These are phyloP conservation scores for Aspergillus japonicus DNA, from an alignment of 2,329 filamentous ascomycete genomes.

Conservation along the genomic window DNA sequence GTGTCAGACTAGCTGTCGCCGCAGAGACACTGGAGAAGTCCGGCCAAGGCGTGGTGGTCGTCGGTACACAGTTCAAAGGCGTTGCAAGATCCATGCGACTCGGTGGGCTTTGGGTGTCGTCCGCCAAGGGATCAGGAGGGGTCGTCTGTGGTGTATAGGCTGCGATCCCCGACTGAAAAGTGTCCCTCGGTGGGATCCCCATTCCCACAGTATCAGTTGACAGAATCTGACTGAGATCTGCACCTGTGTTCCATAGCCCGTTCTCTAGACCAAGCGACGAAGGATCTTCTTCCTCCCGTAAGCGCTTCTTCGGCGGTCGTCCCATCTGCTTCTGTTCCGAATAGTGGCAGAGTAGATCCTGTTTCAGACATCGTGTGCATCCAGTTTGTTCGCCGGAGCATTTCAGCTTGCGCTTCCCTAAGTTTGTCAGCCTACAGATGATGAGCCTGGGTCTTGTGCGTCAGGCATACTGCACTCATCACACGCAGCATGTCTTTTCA, in stretches of 20 bases:
- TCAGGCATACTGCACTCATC: constrained; percentile 48
- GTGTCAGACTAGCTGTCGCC: constrained; percentile 1
- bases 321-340: constrained; percentile 51
- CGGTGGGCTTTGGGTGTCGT: constrained; percentile 27
- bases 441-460: constrained; percentile 3
- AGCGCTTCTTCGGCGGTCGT: constrained; percentile 45
- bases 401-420: constrained; percentile 50
- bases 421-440: background rate
- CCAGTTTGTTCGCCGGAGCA: constrained; percentile 47
- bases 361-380: constrained; percentile 44
- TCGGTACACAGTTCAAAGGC: constrained; percentile 25
- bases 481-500: constrained; percentile 49
- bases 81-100: constrained; percentile 25
- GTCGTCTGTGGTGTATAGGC: constrained; percentile 11
- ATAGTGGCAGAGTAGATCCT: constrained; percentile 45
- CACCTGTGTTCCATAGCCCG: constrained; percentile 22
- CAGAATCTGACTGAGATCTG: background rate
- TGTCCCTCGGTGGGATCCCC: background rate
- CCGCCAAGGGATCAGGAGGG: constrained; percentile 21
- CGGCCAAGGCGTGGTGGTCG: constrained; percentile 40
- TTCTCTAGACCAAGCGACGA: constrained; percentile 15
- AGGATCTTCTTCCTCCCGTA: constrained; percentile 31
- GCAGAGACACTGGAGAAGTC: constrained; percentile 41
- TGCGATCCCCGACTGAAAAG: background rate
- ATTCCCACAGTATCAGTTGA: background rate